Base-by-base conservation (phyloP, 208 protist genomes). In the Naegleria lovaniensis region DNA sequence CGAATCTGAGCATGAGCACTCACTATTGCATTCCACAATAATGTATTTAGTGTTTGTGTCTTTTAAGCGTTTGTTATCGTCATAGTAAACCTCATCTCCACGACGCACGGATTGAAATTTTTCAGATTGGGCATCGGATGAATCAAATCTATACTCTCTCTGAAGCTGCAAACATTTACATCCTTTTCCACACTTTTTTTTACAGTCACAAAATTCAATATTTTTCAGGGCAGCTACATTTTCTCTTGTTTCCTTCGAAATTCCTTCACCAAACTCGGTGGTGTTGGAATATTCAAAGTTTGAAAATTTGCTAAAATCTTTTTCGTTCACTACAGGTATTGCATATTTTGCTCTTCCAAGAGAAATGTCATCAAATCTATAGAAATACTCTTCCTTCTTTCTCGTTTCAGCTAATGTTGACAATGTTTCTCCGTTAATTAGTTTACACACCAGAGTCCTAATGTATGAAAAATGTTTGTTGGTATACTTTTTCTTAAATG, bases 321-420 rank as follows among this genome's bases (percentile, higher is more conserved):
- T 25, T 51, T 36, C n/a, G 58, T 88, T 88, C 4, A 88, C n/a
- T 7, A 38, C 85, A 58, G 16, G 22, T 16, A 88, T 36, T 7
- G 85, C n/a, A 25, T 25, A 33, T 29, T 38, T 88, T 13, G 85
- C 40, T 39, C 16, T 52, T 11, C 41, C 85, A 39, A 29, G 19
- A 58, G 25, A 39, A 58, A 88, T 88, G 19, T 88, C 85, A 88
- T 88, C 85, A 88, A 58, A 22, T 15, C 22, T 1, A n/a, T 79
- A 79, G 29, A 79, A 36, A 9, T 79, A n/a, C 19, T 7, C 6
- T 36, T 0, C 19, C 6, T n/a, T 33, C n/a, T 79, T 29, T n/a
- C n/a, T 79, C n/a, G 4, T 67, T 67, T 29, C 6, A 29, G 22
- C 11, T 29, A 67, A 29, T 13, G 11, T 29, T 67, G 55, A 4